Evolutionary conservation across 2,329 filamentous ascomycete species (phyloP).

Genomic region (Trichoderma brevicompactum): DNA sequence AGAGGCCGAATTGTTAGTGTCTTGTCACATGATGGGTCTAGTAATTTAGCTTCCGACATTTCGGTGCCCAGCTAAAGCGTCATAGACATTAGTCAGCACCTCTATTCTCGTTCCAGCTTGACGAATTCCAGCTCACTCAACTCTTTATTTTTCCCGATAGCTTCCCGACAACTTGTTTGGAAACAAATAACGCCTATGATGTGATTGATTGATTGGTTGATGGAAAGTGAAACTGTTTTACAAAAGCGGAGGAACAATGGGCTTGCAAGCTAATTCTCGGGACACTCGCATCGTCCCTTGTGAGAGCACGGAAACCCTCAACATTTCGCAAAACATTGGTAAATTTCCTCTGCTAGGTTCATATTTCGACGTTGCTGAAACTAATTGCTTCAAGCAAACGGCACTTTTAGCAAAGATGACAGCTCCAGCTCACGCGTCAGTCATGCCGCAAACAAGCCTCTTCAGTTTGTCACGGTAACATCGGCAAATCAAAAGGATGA

Average conservation of each 20-base stretch:
- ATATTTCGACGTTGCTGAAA: neutral
- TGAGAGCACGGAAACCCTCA: neutral
- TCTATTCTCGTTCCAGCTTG: neutral
- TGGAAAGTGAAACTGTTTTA: no score
- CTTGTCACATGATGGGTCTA: neutral
- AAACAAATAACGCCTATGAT: no score
- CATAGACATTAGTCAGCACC: neutral
- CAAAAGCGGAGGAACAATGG: neutral
- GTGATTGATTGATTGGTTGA: neutral
- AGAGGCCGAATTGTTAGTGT: neutral
- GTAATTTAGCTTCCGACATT: neutral
- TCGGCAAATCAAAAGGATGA: neutral
- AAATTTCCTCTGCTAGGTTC: neutral
- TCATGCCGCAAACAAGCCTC: neutral
- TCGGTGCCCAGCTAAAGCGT: neutral
- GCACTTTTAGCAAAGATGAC: neutral
- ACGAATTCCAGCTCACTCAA: neutral
- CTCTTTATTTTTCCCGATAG: neutral
- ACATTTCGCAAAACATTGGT: neutral
- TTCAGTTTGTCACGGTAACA: slow-evolving; percentile 12
- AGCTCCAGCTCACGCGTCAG: no score
- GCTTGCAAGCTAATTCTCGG: neutral
- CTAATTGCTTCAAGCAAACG: neutral
- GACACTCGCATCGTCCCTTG: neutral
- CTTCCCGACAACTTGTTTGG: no score